Percentiles rank a stretch among this genome's conserved stretches.
These are phyloP conservation scores for Auriscalpium vulgare DNA, from an alignment of 768 basidiomycete species.

Conservation along the genomic window DNA sequence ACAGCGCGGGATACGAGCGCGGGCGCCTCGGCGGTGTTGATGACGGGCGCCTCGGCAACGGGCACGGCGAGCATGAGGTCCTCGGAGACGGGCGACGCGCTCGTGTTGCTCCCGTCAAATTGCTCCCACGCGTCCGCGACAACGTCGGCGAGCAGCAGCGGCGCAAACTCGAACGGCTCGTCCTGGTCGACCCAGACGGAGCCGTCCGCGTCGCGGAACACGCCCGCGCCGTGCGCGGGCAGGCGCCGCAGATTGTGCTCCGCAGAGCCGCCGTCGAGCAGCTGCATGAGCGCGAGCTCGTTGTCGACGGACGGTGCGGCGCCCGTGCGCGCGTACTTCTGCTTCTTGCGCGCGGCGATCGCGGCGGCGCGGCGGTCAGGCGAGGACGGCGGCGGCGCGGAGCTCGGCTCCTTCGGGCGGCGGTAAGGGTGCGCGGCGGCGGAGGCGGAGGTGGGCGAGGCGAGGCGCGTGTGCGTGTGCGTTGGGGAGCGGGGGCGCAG, in stretches of 20 bases:
- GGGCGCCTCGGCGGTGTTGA: not conserved
- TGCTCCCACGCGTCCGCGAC: not conserved
- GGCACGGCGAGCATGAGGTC: not conserved
- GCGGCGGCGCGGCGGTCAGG: constrained; percentile 1
- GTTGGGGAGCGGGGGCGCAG: not conserved
- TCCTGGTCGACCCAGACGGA: constrained; percentile 67
- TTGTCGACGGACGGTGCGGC: constrained; percentile 47
- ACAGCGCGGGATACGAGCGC: not conserved
- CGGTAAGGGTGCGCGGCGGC: no score
- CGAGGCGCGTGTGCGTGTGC: not conserved
- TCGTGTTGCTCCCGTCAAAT: not conserved
- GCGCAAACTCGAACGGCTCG: constrained; percentile 62
- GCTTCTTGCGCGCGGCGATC: constrained; percentile 19
- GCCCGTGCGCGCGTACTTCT: constrained; percentile 33
- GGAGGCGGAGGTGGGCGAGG: not conserved
- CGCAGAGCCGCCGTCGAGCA: constrained; percentile 53
- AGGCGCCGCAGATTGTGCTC: constrained; percentile 44
- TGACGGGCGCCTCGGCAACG: not conserved
- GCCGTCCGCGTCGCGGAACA: constrained; percentile 53
- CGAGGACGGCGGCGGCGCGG: not conserved
- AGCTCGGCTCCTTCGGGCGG: not conserved
- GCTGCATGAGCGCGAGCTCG: constrained; percentile 65
- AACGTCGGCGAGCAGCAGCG: constrained; percentile 37
- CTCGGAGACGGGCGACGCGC: not conserved
- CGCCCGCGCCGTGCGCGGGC: constrained; percentile 35